Conservation (phyloP, 2,329 filamentous ascomycete genomes). For the Hortaea sp. region DNA sequence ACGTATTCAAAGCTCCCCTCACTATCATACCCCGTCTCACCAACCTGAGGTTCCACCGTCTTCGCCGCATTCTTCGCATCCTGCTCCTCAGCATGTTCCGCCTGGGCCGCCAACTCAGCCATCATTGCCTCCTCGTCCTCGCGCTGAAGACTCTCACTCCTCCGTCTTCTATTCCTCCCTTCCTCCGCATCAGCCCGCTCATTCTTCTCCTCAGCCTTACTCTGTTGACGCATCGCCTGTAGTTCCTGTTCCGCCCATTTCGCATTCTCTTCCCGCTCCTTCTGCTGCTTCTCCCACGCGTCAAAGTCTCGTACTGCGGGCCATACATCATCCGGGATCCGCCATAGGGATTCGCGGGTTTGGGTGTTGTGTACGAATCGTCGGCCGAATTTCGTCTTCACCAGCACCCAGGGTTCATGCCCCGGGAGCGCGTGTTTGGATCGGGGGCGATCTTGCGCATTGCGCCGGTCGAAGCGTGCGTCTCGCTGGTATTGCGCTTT, state of each 20-base stretch:
- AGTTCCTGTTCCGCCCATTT: slow-evolving; percentile 23
- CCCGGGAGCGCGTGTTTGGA: slow-evolving; percentile 69
- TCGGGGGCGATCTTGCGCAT: slow-evolving; percentile 63
- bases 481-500: slow-evolving; percentile 7
- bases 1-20: slow-evolving; percentile 66
- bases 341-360: slow-evolving; percentile 89
- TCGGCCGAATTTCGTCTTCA: slow-evolving; percentile 83
- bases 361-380: slow-evolving; percentile 82
- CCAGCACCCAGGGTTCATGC: slow-evolving; percentile 77
- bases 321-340: slow-evolving; percentile 79
- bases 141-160: slow-evolving; percentile 23
- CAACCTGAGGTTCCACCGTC: slow-evolving; percentile 12
- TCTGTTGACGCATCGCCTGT: slow-evolving; percentile 16
- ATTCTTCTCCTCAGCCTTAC: slow-evolving; percentile 11
- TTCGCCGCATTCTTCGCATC: slow-evolving; percentile 52
- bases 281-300: slow-evolving; percentile 59
- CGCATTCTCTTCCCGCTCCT: slow-evolving; percentile 31
- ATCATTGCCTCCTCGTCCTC: slow-evolving; percentile 27
- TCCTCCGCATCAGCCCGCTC: slow-evolving; percentile 9
- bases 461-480: slow-evolving; percentile 14
- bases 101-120: slow-evolving; percentile 21
- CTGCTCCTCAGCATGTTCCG: slow-evolving; percentile 37
- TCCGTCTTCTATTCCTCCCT: slow-evolving; percentile 11
- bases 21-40: slow-evolving; percentile 43
- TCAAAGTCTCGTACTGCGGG: slow-evolving; percentile 61